Evolutionary conservation across 805 yeast genomes (phyloP), one percentile per base, ranked within the genome.

Genomic region (Saccharomycopsis guyanensis): DNA sequence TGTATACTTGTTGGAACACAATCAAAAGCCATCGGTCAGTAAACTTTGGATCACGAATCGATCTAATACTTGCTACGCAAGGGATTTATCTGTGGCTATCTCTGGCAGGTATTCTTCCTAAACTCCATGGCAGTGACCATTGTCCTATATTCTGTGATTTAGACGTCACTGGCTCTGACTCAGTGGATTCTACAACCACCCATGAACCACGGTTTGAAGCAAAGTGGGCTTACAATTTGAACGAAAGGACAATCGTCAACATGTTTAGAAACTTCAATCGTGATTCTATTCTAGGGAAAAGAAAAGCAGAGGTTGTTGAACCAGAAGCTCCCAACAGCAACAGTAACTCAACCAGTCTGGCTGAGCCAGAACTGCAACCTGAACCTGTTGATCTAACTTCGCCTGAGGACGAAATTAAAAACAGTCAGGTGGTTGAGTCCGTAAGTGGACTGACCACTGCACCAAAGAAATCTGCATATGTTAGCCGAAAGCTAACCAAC

Each of bases 1-100:
- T 88, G 75, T 93, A 83, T 59, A 88, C 97, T 0, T 93, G 89
- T 40, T 91, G 98, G 98, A 89, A 88, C 61, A 83, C 88, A 1
- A 63, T 80, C 54, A 74, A 76, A 43, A 83, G 83, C 55, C 73
- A 84, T 18, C 65, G 98, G 25, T 88, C 93, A 1, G 69, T 81
- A 1, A 91, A 91, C 58, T 83, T 73, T 61, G 97, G 98, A 0
- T 83, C 96, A 1, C 68, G 98, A 44, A 82, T 91, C 20, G 98
- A 91, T 60, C 72, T 82, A 54, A 79, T 91, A 4, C 60, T 88
- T 4, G 62, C 73, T 0, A 72, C 82, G 22, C 51, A 63, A 6
- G 55, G 53, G 0, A 51, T 82, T 40, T 55, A 64, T 3, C 45
- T 57, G 0, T 34, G 45, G 6, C 58, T 73, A 1, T 51, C 57